Percentiles rank a stretch among this genome's conserved stretches.
phyloP scores from a whole-genome alignment of 1,284 basidiomycete species.

The Agroathelia rolfsii region DNA sequence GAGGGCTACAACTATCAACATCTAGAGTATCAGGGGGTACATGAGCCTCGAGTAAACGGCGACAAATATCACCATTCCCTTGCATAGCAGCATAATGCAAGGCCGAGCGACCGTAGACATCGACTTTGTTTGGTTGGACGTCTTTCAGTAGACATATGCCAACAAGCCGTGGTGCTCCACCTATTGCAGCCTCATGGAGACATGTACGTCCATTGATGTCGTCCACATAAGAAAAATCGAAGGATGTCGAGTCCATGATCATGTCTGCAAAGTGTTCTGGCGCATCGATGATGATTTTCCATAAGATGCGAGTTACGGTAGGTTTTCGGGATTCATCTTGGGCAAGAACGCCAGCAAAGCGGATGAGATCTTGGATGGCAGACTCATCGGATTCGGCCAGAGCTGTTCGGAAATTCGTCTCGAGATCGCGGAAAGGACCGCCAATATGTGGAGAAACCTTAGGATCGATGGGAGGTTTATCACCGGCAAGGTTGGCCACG shows the following conservation, averaged over 20 bases:
- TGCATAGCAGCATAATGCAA: constrained; percentile 96
- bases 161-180: constrained; percentile 76
- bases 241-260: constrained; percentile 59
- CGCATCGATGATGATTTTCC: constrained; percentile 84
- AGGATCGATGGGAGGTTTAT: constrained; percentile 57
- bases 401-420: constrained; percentile 75
- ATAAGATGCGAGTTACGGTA: constrained; percentile 78
- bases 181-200: constrained; percentile 89
- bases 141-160: constrained; percentile 72
- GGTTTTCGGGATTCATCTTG: constrained; percentile 48
- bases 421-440: constrained; percentile 80
- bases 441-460: constrained; percentile 46
- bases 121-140: constrained; percentile 59
- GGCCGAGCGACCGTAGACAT: constrained; percentile 88
- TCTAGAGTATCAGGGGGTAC: constrained; percentile 69
- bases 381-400: constrained; percentile 50
- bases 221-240: constrained; percentile 89
- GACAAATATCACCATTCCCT: constrained; percentile 74
- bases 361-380: constrained; percentile 61
- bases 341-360: constrained; percentile 57
- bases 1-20: constrained; percentile 88
- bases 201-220: constrained; percentile 96
- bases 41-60: constrained; percentile 62
- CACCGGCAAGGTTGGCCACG: constrained; percentile 33
- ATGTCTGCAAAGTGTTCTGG: constrained; percentile 63